Evolutionary conservation across 1,139 yeast species (phyloP).

Genomic region (Diutina sp.): DNA sequence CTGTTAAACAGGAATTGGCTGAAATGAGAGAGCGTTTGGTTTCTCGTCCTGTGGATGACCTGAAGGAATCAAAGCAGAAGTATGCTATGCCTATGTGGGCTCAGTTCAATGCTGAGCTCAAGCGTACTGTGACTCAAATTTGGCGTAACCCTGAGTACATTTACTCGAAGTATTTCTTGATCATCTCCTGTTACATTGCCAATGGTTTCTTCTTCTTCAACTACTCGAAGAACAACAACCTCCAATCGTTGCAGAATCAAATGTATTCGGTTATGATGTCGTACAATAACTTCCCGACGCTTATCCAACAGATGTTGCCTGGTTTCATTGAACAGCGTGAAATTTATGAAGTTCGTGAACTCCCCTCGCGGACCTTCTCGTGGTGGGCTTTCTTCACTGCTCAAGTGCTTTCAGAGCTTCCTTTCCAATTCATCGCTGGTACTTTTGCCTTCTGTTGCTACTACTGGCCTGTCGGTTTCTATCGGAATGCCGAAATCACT

Average conservation of each 20-base stretch:
- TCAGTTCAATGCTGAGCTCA: conserved; percentile 40
- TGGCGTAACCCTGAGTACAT: conserved; percentile 71
- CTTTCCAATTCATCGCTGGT: conserved; percentile 21
- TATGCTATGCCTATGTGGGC: conserved; percentile 33
- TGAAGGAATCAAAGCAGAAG: conserved; percentile 16
- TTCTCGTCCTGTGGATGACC: conserved; percentile 16
- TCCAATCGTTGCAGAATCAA: conserved; percentile 51
- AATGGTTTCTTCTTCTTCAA: conserved; percentile 69
- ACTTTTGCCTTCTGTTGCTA: conserved; percentile 24
- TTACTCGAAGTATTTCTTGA: conserved; percentile 50
- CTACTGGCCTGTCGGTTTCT: conserved; percentile 30
- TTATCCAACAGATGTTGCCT: conserved; percentile 11
- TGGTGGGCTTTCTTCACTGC: conserved; percentile 33
- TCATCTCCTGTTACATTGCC: conserved; percentile 39
- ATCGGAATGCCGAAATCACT: conserved; percentile 16
- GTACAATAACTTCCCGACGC: conserved; percentile 30
- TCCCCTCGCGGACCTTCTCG: conserved; percentile 50
- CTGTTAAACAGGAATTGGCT: neutral
- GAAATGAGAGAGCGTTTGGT: neutral
- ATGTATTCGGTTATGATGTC: conserved; percentile 59
- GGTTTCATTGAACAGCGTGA: conserved; percentile 38
- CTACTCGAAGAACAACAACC: conserved; percentile 44
- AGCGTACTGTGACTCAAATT: conserved; percentile 47
- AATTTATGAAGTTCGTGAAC: conserved; percentile 80
- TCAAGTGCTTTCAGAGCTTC: conserved; percentile 24